Conservation (phyloP, 768 basidiomycete species). For the Hortiboletus campestris region DNA sequence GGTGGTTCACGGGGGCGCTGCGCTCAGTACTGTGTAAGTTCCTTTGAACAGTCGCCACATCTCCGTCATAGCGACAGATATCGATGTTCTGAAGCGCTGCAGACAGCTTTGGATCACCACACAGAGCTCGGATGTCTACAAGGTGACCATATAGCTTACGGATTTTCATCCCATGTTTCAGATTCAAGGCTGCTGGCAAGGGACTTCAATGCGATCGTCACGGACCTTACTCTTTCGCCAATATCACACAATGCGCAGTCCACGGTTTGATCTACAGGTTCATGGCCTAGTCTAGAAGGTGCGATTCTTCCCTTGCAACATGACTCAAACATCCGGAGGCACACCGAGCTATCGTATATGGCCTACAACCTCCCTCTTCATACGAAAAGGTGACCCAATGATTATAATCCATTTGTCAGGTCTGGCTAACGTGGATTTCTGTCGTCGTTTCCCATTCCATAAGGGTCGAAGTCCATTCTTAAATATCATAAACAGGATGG, state of each 20-base stretch:
- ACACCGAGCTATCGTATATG: too few relatives aligned
- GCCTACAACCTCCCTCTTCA: too few relatives aligned
- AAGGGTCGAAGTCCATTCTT: neutral
- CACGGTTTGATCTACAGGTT: neutral
- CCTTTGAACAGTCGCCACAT: neutral
- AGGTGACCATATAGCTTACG: neutral
- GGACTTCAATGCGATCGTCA: neutral
- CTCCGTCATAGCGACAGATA: too few relatives aligned
- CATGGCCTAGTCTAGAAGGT: neutral
- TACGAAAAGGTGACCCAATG: neutral
- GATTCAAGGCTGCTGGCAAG: neutral
- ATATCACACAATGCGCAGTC: constrained; percentile 1
- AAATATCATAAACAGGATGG: neutral
- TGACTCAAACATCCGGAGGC: too few relatives aligned
- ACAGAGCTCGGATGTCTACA: neutral
- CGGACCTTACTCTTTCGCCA: neutral
- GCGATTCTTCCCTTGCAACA: neutral
- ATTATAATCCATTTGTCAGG: too few relatives aligned
- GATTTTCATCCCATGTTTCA: neutral
- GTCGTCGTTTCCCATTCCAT: too few relatives aligned
- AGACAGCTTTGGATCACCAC: neutral
- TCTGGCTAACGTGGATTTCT: too few relatives aligned
- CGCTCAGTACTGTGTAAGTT: too few relatives aligned
- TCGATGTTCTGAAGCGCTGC: neutral
- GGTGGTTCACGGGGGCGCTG: too few relatives aligned